Evolutionary conservation across 2,329 filamentous ascomycete species (phyloP).

Genomic region (Decorospora gaudefroyi): DNA sequence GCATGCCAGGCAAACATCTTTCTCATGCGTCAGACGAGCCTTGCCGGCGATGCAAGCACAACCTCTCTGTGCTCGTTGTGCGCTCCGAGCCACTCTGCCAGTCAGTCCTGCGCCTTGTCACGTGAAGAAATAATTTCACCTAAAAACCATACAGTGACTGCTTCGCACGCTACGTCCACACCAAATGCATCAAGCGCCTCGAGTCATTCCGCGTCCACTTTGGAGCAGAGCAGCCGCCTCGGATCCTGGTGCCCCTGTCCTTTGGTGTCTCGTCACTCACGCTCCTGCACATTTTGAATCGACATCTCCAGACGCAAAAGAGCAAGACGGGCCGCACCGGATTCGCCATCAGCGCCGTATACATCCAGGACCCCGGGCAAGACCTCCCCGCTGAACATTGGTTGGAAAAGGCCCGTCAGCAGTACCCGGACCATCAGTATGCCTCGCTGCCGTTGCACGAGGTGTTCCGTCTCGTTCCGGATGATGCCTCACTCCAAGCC

Average conservation of each 20-base stretch:
- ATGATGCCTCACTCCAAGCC: slow-evolving; percentile 28
- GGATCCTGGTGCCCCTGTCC: slow-evolving; percentile 77
- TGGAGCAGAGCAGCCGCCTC: slow-evolving; percentile 52
- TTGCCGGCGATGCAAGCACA: slow-evolving; percentile 63
- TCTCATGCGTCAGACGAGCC: slow-evolving; percentile 28
- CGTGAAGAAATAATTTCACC: slow-evolving; percentile 10
- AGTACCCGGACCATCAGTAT: slow-evolving; percentile 70
- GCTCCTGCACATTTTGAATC: slow-evolving; percentile 74
- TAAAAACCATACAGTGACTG: slow-evolving; percentile 62
- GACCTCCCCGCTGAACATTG: slow-evolving; percentile 11
- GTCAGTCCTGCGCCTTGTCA: slow-evolving; percentile 46
- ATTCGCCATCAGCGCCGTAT: slow-evolving; percentile 67
- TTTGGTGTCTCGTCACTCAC: slow-evolving; percentile 80
- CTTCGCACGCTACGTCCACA: slow-evolving; percentile 75
- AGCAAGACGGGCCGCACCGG: slow-evolving; percentile 66
- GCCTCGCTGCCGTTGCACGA: slow-evolving; percentile 66
- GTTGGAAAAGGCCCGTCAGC: slow-evolving; percentile 53
- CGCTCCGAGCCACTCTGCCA: slow-evolving; percentile 65
- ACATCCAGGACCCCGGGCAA: slow-evolving; percentile 50
- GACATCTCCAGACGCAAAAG: slow-evolving; percentile 68
- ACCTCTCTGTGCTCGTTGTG: slow-evolving; percentile 58
- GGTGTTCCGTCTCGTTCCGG: slow-evolving; percentile 47
- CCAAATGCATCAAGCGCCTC: slow-evolving; percentile 80
- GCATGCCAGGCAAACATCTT: slow-evolving; percentile 44
- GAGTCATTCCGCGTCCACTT: slow-evolving; percentile 64